Conservation (phyloP, 2,329 filamentous ascomycete genomes). For the Parafenestella ontariensis region DNA sequence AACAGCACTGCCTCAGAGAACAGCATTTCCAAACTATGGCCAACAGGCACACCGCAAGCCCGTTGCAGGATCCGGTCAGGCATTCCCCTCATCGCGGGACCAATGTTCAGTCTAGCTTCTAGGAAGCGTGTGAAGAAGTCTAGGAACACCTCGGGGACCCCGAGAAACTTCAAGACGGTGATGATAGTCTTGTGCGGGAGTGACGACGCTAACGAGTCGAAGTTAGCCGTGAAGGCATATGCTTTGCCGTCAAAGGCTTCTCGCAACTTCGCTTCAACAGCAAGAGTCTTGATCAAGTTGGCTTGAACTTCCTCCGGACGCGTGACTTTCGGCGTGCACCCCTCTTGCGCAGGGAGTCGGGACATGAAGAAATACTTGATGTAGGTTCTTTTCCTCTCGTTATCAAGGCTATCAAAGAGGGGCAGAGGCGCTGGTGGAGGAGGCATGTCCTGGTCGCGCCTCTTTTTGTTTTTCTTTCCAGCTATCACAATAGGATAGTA, state of each 20-base stretch:
- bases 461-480: not conserved
- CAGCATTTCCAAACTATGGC: conserved; percentile 30
- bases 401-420: conserved; percentile 7
- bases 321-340: conserved; percentile 11
- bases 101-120: conserved; percentile 30
- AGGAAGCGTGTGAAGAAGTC: conserved; percentile 65
- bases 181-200: conserved; percentile 67
- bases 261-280: conserved; percentile 28
- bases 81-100: conserved; percentile 25
- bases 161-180: conserved; percentile 64
- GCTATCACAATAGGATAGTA: not conserved
- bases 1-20: conserved; percentile 38
- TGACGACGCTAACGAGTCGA: conserved; percentile 63
- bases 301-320: conserved; percentile 22
- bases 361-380: conserved; percentile 34
- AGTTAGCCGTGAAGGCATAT: conserved; percentile 16
- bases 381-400: conserved; percentile 25
- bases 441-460: not conserved
- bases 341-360: conserved; percentile 23
- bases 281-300: conserved; percentile 34
- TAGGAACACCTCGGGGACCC: conserved; percentile 64
- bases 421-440: conserved; percentile 7
- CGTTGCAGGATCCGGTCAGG: conserved; percentile 25
- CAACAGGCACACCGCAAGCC: conserved; percentile 27
- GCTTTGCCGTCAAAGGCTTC: conserved; percentile 24